Evolutionary conservation across 2,329 filamentous ascomycete genomes (phyloP), one percentile per base, ranked within the genome.

Genomic region (Penicillium freii): DNA sequence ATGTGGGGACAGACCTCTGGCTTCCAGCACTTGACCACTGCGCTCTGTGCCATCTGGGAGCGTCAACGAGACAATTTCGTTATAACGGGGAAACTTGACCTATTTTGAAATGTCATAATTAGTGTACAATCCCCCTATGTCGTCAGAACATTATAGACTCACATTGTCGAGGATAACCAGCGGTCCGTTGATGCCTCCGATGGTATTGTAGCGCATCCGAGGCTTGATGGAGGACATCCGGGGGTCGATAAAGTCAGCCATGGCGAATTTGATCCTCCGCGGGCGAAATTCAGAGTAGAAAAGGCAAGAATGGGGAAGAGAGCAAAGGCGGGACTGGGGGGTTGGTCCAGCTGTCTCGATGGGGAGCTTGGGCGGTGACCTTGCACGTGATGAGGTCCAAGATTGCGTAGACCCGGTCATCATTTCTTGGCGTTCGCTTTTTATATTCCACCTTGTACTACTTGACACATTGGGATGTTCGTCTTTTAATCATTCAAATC

Each of bases 41-140:
- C 94, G 86, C 79, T 93, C 87, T 48, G 91, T 89, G 76, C 94
- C 94, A 88, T 99, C 94, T 66, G 94, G 91, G 62, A 99, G 87
- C 38, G 93, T 97, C 77, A 99, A 80, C 62, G 89, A 92, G 66
- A 99, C 94, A 75, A 99, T 99, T 80, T 99, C 94, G 79, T 97
- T 97, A 84, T 90, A 99, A 75, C 87, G 84, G 63, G 94, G 94
- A 77, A 92, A 95, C 88, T 99, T 99, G 82, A 99, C 31, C 31
- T 33, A 33, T 15, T 15, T 33, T 33, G 31, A 6, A 33, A 33
- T 33, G 31, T 15, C 11, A 6, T 15, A 13, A 2, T 33, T 15
- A 33, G 31, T 33, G 5, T 33, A 33, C 31, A 33, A 33, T 33
- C 6, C 31, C 31, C 31, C 11, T 33, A 33, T 33, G 11, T 33